Conservation (phyloP, 179 eudicot genomes). For the Heliamphora pulchella region DNA sequence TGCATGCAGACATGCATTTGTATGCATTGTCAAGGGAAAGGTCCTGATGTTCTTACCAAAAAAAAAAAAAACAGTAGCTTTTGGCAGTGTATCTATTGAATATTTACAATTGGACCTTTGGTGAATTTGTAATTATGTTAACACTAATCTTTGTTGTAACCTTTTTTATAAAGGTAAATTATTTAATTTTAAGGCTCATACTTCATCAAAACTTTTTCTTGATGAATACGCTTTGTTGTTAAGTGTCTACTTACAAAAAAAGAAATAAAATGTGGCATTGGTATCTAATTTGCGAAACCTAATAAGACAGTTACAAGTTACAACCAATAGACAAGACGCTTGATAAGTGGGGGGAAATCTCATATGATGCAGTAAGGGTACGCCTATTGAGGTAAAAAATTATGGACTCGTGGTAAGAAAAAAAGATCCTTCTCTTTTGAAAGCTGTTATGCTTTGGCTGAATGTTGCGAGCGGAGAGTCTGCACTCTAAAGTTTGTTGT, state of each 20-base stretch:
- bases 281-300: background rate
- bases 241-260: background rate
- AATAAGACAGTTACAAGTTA: background rate
- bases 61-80: background rate
- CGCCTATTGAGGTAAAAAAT: background rate
- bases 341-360: background rate
- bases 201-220: background rate
- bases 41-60: no score
- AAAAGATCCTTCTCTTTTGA: background rate
- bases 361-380: background rate
- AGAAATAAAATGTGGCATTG: background rate
- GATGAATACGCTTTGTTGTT: background rate
- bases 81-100: background rate
- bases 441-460: background rate
- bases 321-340: background rate
- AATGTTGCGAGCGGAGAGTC: background rate
- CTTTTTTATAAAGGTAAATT: no score
- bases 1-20: slow-evolving; percentile 1
- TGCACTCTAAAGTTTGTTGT: background rate
- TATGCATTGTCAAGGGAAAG: background rate
- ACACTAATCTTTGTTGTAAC: no score
- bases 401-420: background rate
- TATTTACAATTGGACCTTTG: no score
- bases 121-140: no score
- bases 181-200: no score